A percentile compares a stretch with the other conserved stretches of the same genome.
phyloP scores from a whole-genome alignment of 768 basidiomycete species.

The Russula abietina region DNA sequence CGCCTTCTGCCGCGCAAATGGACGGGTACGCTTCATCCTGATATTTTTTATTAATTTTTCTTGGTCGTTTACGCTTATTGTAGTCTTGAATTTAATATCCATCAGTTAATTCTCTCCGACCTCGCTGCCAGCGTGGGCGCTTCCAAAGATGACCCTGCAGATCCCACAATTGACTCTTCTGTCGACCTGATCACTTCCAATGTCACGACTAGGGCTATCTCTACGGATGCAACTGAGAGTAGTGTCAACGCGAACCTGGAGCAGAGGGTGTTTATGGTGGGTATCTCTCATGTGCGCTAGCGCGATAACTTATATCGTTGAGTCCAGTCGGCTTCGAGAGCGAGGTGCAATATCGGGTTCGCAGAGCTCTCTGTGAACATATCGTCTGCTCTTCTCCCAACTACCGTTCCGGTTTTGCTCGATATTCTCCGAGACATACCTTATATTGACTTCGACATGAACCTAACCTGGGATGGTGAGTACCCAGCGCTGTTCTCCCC shows the following conservation, averaged over 20 bases:
- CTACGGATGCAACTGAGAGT: constrained; percentile 1
- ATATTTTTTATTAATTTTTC: background rate
- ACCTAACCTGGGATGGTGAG: constrained; percentile 75
- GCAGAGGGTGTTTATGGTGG: constrained; percentile 57
- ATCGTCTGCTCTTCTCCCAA: constrained; percentile 45
- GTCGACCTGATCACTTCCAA: constrained; percentile 57
- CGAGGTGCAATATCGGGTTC: constrained; percentile 79
- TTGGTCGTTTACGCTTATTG: constrained; percentile 13
- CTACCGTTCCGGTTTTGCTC: constrained; percentile 54
- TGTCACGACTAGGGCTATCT: constrained; percentile 41
- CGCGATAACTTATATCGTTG: constrained; percentile 1
- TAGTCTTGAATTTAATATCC: constrained; percentile 26
- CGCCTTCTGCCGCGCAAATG: background rate
- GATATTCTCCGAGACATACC: constrained; percentile 70
- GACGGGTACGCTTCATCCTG: constrained; percentile 10
- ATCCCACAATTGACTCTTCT: constrained; percentile 30
- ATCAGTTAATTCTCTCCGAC: constrained; percentile 25
- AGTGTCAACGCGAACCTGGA: constrained; percentile 25
- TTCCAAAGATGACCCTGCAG: constrained; percentile 19
- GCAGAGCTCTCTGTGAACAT: constrained; percentile 69
- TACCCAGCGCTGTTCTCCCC: background rate
- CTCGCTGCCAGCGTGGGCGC: constrained; percentile 25
- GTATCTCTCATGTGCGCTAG: constrained; percentile 22
- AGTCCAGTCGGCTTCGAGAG: constrained; percentile 56
- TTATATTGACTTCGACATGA: constrained; percentile 68